A percentile compares a stretch with the other conserved stretches of the same genome.
phyloP scores from a whole-genome alignment of 768 basidiomycete genomes.

The Gymnopilus junonius region DNA sequence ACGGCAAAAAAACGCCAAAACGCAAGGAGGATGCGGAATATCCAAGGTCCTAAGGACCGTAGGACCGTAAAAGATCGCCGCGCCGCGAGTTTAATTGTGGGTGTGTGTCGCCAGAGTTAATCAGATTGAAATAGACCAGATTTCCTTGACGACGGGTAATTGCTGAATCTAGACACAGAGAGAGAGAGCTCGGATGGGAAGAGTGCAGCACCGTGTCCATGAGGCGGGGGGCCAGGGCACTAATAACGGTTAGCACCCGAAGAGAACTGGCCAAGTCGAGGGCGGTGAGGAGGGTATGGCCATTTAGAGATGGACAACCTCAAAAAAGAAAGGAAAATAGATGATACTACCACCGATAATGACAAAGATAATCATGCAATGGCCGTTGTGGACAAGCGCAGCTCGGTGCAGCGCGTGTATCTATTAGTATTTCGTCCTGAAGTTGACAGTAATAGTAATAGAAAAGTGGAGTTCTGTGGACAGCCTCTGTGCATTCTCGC shows the following conservation, averaged over 20 bases:
- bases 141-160: background rate
- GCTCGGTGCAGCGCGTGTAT: too few relatives aligned
- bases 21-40: background rate
- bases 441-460: too few relatives aligned
- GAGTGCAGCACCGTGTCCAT: background rate
- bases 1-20: background rate
- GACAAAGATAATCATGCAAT: too few relatives aligned
- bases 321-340: too few relatives aligned
- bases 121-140: background rate
- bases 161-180: too few relatives aligned
- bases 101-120: background rate
- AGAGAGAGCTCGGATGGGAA: background rate
- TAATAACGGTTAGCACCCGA: background rate
- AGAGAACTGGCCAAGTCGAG: too few relatives aligned
- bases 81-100: too few relatives aligned
- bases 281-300: background rate
- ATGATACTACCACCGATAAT: too few relatives aligned
- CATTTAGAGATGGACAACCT: too few relatives aligned
- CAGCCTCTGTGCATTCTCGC: background rate
- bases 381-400: background rate
- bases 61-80: too few relatives aligned
- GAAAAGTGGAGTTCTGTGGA: too few relatives aligned
- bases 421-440: too few relatives aligned
- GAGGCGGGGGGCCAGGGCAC: background rate
- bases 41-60: background rate